These are phyloP conservation scores for Pleurotus ostreatus DNA, from an alignment of 768 basidiomycete genomes.

Conservation along the genomic window DNA sequence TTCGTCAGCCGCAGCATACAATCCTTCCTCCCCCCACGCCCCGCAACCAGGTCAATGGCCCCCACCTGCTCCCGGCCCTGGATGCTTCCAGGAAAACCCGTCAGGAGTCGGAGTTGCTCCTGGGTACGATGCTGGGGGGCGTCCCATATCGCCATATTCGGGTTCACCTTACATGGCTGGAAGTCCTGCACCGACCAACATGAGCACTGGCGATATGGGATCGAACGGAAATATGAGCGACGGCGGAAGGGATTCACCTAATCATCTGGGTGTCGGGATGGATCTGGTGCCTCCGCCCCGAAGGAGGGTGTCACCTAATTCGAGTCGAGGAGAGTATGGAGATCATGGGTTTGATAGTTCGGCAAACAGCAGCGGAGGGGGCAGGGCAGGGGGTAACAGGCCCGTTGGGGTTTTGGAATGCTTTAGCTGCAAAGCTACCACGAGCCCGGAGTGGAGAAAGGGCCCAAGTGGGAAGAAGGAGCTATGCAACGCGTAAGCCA, in stretches of 20 bases:
- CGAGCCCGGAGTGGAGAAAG: conserved; percentile 90
- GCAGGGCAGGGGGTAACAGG: conserved; percentile 55
- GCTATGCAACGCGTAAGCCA: conserved; percentile 84
- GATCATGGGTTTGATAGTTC: background rate
- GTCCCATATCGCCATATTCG: conserved; percentile 17
- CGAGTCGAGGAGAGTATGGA: conserved; percentile 40
- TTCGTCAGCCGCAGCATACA: conserved; percentile 26
- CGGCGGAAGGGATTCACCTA: background rate
- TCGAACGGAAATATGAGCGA: background rate
- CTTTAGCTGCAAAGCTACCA: conserved; percentile 75
- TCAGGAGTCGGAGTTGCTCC: conserved; percentile 15
- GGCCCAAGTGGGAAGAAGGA: conserved; percentile 89
- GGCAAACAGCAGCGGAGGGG: conserved; percentile 17
- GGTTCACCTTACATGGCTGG: conserved; percentile 17
- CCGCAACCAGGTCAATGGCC: conserved; percentile 38
- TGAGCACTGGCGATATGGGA: background rate
- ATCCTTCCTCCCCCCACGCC: conserved; percentile 26
- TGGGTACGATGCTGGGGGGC: conserved; percentile 12
- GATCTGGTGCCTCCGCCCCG: conserved; percentile 56
- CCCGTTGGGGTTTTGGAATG: conserved; percentile 72
- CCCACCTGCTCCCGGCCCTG: conserved; percentile 27
- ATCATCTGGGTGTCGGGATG: background rate
- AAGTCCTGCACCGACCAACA: background rate
- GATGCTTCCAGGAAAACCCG: conserved; percentile 7
- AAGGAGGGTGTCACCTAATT: conserved; percentile 52